Evolutionary conservation across 768 basidiomycete genomes (phyloP).

Genomic region (Arthromyces matolae): DNA sequence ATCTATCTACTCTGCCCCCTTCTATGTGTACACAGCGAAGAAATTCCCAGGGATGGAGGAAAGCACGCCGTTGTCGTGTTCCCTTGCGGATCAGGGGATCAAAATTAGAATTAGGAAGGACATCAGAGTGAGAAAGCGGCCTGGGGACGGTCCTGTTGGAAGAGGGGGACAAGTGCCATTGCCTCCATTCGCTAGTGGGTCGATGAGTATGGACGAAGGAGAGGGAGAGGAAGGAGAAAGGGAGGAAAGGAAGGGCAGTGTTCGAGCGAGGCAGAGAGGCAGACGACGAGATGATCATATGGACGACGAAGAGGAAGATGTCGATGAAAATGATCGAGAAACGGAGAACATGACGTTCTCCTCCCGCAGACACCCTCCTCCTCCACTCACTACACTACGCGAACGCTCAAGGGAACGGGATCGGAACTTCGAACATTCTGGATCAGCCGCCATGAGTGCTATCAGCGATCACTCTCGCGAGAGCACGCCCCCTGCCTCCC

Average conservation of each 20-base stretch:
- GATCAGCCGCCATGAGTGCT: too few relatives aligned
- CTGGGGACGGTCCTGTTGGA: constrained; percentile 40
- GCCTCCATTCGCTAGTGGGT: constrained; percentile 16
- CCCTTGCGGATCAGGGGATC: constrained; percentile 92
- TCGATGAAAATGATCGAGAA: not conserved
- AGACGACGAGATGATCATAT: constrained; percentile 3
- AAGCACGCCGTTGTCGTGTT: constrained; percentile 84
- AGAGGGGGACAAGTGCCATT: constrained; percentile 31
- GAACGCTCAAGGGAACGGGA: too few relatives aligned
- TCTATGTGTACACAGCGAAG: constrained; percentile 95
- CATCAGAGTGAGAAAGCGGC: constrained; percentile 76
- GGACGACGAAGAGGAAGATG: constrained; percentile 2
- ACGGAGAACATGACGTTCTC: not conserved
- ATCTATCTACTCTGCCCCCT: constrained; percentile 81
- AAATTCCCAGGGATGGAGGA: constrained; percentile 98
- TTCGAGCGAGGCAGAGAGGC: not conserved
- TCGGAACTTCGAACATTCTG: too few relatives aligned
- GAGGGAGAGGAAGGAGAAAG: constrained; percentile 10
- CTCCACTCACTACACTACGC: not conserved
- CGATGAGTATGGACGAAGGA: not conserved
- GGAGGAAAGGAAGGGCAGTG: not conserved
- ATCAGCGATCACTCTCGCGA: too few relatives aligned
- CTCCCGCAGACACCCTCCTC: not conserved
- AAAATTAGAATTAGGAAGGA: constrained; percentile 94
- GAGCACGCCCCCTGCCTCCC: not conserved